Evolutionary conservation across 1,139 yeast genomes (phyloP).

Genomic region (Hansenula anomala): DNA sequence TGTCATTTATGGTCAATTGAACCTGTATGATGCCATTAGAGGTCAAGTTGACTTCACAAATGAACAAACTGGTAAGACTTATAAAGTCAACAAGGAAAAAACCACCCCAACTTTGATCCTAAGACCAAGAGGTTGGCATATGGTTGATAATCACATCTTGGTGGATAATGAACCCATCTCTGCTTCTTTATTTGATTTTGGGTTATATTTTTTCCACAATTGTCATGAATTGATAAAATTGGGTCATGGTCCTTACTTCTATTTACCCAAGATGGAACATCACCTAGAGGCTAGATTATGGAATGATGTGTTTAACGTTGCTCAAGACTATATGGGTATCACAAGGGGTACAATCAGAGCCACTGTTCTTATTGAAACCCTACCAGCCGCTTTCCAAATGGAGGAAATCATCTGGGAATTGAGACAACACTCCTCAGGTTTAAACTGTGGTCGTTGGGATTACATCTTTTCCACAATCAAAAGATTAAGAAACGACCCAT

Average conservation of each 20-base stretch:
- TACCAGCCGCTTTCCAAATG: constrained; percentile 77
- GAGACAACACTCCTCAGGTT: constrained; percentile 70
- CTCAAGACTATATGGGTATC: constrained; percentile 62
- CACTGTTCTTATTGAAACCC: constrained; percentile 69
- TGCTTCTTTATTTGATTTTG: constrained; percentile 76
- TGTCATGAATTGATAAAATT: constrained; percentile 51
- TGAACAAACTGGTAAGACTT: constrained; percentile 43
- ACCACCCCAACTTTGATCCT: constrained; percentile 71
- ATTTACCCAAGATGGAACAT: constrained; percentile 77
- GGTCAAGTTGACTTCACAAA: constrained; percentile 50
- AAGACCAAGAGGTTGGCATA: constrained; percentile 88
- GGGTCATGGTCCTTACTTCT: constrained; percentile 73
- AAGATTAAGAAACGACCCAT: constrained; percentile 54
- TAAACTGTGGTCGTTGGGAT: constrained; percentile 84
- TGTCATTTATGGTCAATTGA: constrained; percentile 85
- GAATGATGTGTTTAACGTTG: constrained; percentile 68
- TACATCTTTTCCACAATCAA: constrained; percentile 72
- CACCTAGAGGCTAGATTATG: constrained; percentile 71
- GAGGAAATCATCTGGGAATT: constrained; percentile 76
- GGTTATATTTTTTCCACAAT: constrained; percentile 67
- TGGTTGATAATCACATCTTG: constrained; percentile 65
- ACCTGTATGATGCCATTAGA: constrained; percentile 83
- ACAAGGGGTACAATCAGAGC: constrained; percentile 72
- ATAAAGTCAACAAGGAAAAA: constrained; percentile 46
- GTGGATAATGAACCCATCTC: constrained; percentile 74